Evolutionary conservation across 768 basidiomycete genomes (phyloP).

Genomic region (Leccinum disarticulatum): DNA sequence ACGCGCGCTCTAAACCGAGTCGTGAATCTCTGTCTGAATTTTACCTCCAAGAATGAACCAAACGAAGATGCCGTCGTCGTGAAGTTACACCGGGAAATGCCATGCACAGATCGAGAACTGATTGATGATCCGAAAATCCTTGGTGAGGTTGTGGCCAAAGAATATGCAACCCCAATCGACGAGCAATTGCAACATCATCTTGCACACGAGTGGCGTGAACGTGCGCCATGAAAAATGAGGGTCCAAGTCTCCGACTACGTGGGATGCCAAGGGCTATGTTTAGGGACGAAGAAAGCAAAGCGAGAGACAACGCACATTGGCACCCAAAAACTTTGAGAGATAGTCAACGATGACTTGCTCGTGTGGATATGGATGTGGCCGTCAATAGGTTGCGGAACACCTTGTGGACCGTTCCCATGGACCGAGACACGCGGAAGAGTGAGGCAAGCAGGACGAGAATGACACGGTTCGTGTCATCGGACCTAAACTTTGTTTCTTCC

Average conservation of each 20-base stretch:
- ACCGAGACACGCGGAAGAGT: too few species aligned
- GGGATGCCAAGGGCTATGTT: background rate
- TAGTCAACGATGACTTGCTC: slow-evolving; percentile 86
- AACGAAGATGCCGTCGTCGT: slow-evolving; percentile 77
- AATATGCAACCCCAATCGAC: slow-evolving; percentile 96
- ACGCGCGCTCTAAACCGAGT: slow-evolving; percentile 94
- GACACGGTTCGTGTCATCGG: too few species aligned
- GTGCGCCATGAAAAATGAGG: slow-evolving; percentile 81
- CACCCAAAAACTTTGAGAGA: slow-evolving; percentile 94
- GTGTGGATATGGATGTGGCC: too few species aligned
- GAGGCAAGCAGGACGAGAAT: too few species aligned
- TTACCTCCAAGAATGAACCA: slow-evolving; percentile 92
- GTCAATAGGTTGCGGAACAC: too few species aligned
- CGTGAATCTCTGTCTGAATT: slow-evolving; percentile 93
- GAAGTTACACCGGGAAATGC: background rate
- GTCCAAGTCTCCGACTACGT: slow-evolving; percentile 87
- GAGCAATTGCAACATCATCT: slow-evolving; percentile 81
- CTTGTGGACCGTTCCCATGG: too few species aligned
- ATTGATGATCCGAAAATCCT: slow-evolving; percentile 99
- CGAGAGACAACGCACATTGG: slow-evolving; percentile 62
- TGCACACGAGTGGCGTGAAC: slow-evolving; percentile 95
- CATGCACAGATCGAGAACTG: slow-evolving; percentile 5
- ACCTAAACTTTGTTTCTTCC: too few species aligned
- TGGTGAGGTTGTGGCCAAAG: slow-evolving; percentile 93
- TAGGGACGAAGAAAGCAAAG: background rate